Evolutionary conservation across 164 flowering plant genomes (phyloP), one percentile per base, ranked within the genome.

Genomic region (Brasenia schreberi): DNA sequence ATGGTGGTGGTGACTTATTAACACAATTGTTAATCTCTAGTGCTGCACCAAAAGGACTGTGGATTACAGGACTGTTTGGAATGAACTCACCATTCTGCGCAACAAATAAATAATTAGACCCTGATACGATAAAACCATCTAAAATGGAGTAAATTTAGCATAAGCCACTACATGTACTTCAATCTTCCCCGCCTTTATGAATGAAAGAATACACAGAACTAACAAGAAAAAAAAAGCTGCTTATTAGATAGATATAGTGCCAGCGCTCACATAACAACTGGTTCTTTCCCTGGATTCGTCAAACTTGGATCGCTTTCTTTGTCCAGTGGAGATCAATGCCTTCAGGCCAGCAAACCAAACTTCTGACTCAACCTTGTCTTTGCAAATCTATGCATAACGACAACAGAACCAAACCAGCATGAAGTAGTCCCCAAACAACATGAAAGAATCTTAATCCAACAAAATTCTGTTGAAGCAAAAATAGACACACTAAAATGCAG

Each of bases 351-450:
- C 77, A 75, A 92, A 74, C 97, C 96, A 92, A 16, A 83, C 82
- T 72, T 92, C 96, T 73, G 82, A 76, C 79, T 92, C 97, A 75
- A 65, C 81, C 77, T 87, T 84, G 77, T 92, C 97, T 79, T 89
- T 92, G 85, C 96, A 91, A 71, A 91, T 85, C 97, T 91, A 67
- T 45, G 61, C 18, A 71, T 43, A 5, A 33, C 1, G 39, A 59
- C 16, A 49, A 6, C 56, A 49, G 56, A 49, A 49, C 56, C 14
- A 49, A 7, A 49, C 14, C 56, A 49, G 56, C 16, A 49, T 9
- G 16, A 9, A 49, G 16, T 49, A 49, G 16, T 49, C 12, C 16
- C 0, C 56, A 49, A 49, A 49, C 56, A 4, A 14, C 10, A 49
- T 58, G 17, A 56, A 56, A 56, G 59, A 58, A 58, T 12, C 18